A percentile compares a stretch with the other conserved stretches of the same genome.
Conservation (phyloP, 192 early-diverging fungal species). For the Backusella westeae region DNA sequence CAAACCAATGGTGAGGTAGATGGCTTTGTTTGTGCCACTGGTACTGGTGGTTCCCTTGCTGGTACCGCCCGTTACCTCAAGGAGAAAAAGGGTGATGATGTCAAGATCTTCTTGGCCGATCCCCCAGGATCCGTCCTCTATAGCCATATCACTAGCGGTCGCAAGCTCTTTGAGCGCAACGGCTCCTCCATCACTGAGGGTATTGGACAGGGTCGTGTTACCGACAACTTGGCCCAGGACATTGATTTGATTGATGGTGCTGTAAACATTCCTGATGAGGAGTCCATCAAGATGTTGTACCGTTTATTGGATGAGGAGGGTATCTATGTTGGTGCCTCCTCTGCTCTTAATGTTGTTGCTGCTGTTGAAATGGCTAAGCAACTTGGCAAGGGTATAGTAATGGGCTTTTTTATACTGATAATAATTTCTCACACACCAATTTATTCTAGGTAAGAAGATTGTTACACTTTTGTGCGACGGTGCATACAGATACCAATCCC, state of each 20-base stretch:
- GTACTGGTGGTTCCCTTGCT: constrained; percentile 90
- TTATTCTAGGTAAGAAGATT: constrained; percentile 54
- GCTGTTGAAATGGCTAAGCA: constrained; percentile 88
- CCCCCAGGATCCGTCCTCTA: constrained; percentile 94
- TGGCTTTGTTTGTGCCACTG: constrained; percentile 90
- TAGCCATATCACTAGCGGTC: constrained; percentile 71
- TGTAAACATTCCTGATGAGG: constrained; percentile 75
- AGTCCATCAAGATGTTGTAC: constrained; percentile 85
- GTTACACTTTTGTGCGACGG: constrained; percentile 91
- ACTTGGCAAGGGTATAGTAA: constrained; percentile 64
- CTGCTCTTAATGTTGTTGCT: constrained; percentile 91
- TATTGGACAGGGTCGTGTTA: constrained; percentile 94
- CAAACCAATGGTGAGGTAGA: constrained; percentile 82
- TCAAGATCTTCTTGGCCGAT: constrained; percentile 86
- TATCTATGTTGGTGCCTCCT: constrained; percentile 88
- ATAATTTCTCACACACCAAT: constrained; percentile 11
- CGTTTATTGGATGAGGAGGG: constrained; percentile 92
- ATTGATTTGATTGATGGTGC: constrained; percentile 81
- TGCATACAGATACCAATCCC: constrained; percentile 82
- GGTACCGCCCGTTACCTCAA: constrained; percentile 84
- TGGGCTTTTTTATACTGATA: background rate
- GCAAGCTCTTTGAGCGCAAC: constrained; percentile 61
- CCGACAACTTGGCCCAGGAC: constrained; percentile 83
- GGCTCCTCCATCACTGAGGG: constrained; percentile 91
- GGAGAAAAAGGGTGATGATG: constrained; percentile 58